Base-by-base conservation (phyloP, 225 moss, liverwort and hornwort genomes). In the Asterella californica region DNA sequence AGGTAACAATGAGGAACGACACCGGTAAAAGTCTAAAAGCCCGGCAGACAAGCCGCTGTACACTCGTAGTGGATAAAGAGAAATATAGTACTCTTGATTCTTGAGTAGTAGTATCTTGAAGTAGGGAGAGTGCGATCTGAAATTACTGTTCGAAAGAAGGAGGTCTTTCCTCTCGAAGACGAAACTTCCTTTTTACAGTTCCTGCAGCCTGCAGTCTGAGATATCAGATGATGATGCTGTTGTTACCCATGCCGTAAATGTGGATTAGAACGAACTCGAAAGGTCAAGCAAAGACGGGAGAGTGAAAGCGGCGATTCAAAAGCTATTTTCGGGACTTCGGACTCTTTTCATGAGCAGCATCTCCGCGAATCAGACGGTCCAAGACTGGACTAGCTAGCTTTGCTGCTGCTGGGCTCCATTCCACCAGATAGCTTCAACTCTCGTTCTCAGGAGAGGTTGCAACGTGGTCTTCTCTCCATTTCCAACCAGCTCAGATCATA, bases 301-400 rank as follows among this genome's bases (percentile, higher is more conserved):
- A 70, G 45, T 45, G 70, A 73, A n/a, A 73, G n/a, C 29, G 73
- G 73, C 73, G 73, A 73, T 30, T 52, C 29, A 73, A 73, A 52
- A 30, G 52, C 50, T 52, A 52, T 73, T 73, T 73, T 52, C 73
- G 27, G 7, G 8, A 24, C 37, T 21, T 19, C 15, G 45, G 46
- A 45, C 70, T 70, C 68, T 34, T 65, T 33, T 4, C 32, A 33
- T 33, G n/a, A n/a, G n/a, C 18, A 24, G 45, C 11, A 46, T 22
- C 21, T 17, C 11, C 45, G 37, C 68, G 34, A 8, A 15, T 52
- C 14, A 42, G 29, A 52, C 30, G 6, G 30, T 30, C 52, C 32
- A 50, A 49, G 49, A 32, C 48, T 49, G 24, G 17, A 17, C 29
- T 50, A 73, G 73, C 73, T 69, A 17, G 38, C 19, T 18, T 10